Conservation (phyloP, 108 stramenopile species). For the Skeletonema grethae region DNA sequence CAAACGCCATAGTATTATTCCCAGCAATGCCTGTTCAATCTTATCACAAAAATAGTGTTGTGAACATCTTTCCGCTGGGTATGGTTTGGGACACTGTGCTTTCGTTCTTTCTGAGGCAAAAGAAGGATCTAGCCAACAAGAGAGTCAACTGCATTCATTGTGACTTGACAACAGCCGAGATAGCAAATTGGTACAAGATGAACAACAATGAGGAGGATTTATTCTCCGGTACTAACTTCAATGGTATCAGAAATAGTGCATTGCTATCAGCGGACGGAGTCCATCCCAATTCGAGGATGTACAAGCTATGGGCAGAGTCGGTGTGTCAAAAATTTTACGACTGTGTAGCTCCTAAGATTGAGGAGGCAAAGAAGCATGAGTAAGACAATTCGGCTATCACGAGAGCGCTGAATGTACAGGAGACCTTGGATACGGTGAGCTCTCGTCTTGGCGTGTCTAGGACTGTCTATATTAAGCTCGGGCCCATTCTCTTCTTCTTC, state of each 20-base stretch:
- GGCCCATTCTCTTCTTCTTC: no score
- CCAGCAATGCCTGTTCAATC: slow-evolving; percentile 66
- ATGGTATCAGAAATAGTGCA: neutral
- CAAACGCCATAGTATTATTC: slow-evolving; percentile 51
- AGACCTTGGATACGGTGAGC: no score
- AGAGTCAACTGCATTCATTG: slow-evolving; percentile 50
- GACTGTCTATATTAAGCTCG: no score
- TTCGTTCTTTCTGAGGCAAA: slow-evolving; percentile 70
- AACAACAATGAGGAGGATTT: slow-evolving; percentile 28
- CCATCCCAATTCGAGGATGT: slow-evolving; percentile 68
- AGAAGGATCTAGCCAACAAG: slow-evolving; percentile 51
- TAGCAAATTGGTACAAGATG: slow-evolving; percentile 55
- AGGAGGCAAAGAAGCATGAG: neutral
- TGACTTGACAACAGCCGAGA: slow-evolving; percentile 48
- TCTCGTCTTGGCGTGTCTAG: no score
- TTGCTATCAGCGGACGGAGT: slow-evolving; percentile 63
- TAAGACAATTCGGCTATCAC: neutral
- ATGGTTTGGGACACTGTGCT: slow-evolving; percentile 62
- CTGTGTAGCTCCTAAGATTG: neutral
- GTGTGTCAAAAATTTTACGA: slow-evolving; percentile 31
- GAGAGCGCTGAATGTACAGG: no score
- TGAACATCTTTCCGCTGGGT: slow-evolving; percentile 68
- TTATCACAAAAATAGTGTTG: slow-evolving; percentile 61
- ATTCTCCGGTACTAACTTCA: slow-evolving; percentile 5
- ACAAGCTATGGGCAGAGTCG: slow-evolving; percentile 56